Percentiles rank a stretch among this genome's conserved stretches.
Conservation (phyloP, 495 filamentous ascomycete species). For the Cladorrhinum samala region DNA sequence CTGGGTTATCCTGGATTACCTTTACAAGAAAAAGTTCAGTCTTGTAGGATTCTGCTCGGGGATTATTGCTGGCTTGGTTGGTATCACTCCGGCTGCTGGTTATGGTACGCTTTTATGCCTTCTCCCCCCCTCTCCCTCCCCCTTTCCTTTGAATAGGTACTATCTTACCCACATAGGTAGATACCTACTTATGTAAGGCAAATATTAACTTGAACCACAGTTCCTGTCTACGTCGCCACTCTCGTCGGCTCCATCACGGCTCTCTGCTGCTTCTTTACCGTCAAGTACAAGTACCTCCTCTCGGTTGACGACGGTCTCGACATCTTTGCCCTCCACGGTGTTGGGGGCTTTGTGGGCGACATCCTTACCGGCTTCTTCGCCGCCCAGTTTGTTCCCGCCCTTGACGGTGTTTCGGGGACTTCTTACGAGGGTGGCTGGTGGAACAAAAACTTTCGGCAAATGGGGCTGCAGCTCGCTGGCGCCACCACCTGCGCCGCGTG, state of each 20-base stretch:
- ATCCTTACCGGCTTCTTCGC: constrained; percentile 74
- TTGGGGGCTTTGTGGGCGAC: constrained; percentile 74
- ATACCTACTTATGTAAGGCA: too few relatives aligned
- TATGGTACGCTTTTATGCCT: constrained; percentile 8
- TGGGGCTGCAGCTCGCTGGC: constrained; percentile 73
- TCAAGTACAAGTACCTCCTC: constrained; percentile 78
- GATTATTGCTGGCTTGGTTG: constrained; percentile 78
- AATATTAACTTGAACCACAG: constrained; percentile 36
- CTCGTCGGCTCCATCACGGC: constrained; percentile 76
- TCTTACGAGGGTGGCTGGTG: constrained; percentile 44
- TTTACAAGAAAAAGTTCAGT: constrained; percentile 79
- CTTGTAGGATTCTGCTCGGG: constrained; percentile 97
- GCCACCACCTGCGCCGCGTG: constrained; percentile 67
- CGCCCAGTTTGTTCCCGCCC: constrained; percentile 49
- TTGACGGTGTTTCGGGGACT: constrained; percentile 62
- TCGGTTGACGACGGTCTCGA: constrained; percentile 72
- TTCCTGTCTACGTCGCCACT: constrained; percentile 69
- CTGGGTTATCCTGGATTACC: constrained; percentile 86
- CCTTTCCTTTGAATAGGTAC: too few relatives aligned
- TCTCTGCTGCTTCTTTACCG: constrained; percentile 77
- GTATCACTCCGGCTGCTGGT: constrained; percentile 77
- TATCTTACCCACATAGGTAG: too few relatives aligned
- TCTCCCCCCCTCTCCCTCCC: background rate
- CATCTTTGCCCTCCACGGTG: constrained; percentile 72
- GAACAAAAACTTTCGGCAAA: constrained; percentile 59